Percentiles rank a stretch among this genome's conserved stretches.
These are phyloP conservation scores for Penicillium sp. DNA, from an alignment of 2,329 filamentous ascomycete species.

Conservation along the genomic window DNA sequence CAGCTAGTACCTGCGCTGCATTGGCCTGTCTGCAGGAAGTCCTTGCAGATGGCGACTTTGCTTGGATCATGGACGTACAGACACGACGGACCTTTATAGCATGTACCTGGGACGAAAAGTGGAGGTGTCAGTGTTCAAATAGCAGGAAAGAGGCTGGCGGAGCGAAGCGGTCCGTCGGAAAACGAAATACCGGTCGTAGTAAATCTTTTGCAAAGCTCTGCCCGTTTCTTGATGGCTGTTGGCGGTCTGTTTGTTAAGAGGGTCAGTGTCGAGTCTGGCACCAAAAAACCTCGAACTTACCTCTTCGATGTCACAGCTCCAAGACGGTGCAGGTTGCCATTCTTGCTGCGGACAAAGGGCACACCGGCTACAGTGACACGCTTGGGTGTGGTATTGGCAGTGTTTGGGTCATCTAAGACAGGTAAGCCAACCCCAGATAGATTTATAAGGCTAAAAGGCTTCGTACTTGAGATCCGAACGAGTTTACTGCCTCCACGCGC, in stretches of 20 bases:
- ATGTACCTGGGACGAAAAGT: constrained; percentile 66
- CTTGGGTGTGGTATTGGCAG: constrained; percentile 69
- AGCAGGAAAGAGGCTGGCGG: constrained; percentile 4
- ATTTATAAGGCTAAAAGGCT: constrained; percentile 25
- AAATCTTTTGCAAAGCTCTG: constrained; percentile 69
- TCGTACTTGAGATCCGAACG: constrained; percentile 65
- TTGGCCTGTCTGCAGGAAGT: constrained; percentile 73
- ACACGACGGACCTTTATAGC: constrained; percentile 75
- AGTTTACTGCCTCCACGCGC: constrained; percentile 79
- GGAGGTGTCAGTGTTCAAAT: constrained; percentile 44
- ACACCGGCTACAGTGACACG: constrained; percentile 70
- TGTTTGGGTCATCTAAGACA: constrained; percentile 54
- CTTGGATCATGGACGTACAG: constrained; percentile 77
- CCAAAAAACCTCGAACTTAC: constrained; percentile 52
- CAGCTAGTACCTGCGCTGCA: constrained; percentile 77
- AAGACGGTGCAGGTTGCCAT: constrained; percentile 78
- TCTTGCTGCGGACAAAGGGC: constrained; percentile 79
- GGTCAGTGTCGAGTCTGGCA: constrained; percentile 19
- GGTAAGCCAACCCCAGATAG: constrained; percentile 46
- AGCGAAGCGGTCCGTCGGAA: constrained; percentile 19
- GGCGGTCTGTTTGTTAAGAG: constrained; percentile 28
- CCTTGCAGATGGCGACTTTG: constrained; percentile 88
- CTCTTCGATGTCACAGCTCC: constrained; percentile 71
- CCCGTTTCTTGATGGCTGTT: constrained; percentile 62
- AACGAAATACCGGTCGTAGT: constrained; percentile 52